Percentiles rank a stretch among this genome's conserved stretches.
These are phyloP conservation scores for Apiospora marii DNA, from an alignment of 2,329 filamentous ascomycete genomes.

Conservation along the genomic window DNA sequence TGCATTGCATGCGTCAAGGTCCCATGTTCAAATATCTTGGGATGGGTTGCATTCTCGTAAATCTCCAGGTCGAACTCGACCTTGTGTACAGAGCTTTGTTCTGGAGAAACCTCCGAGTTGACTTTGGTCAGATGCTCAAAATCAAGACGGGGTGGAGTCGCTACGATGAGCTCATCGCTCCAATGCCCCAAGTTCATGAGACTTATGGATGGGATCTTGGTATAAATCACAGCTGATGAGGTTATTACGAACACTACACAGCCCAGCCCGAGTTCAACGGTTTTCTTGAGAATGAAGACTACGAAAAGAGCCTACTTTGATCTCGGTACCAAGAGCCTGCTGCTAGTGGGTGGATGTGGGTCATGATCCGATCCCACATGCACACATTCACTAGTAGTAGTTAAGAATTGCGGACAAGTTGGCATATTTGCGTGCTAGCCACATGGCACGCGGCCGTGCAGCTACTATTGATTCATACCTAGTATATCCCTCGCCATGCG, in stretches of 20 bases:
- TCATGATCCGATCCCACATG: background rate
- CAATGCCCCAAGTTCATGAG: background rate
- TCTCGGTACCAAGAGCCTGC: background rate
- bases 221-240: background rate
- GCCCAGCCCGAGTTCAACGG: background rate
- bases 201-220: background rate
- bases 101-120: background rate
- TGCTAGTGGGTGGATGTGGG: constrained; percentile 1
- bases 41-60: background rate
- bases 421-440: background rate
- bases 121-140: background rate
- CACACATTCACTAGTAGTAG: background rate
- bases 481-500: background rate
- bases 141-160: background rate
- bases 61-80: background rate
- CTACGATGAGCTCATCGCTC: background rate
- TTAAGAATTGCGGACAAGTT: background rate
- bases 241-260: background rate
- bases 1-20: background rate
- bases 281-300: background rate
- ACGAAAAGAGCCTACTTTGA: background rate
- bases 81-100: background rate
- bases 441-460: background rate
- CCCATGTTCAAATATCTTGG: background rate
- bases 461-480: background rate